Evolutionary conservation across 805 yeast genomes (phyloP).

Genomic region (Groenewaldozyma tartarivorans): DNA sequence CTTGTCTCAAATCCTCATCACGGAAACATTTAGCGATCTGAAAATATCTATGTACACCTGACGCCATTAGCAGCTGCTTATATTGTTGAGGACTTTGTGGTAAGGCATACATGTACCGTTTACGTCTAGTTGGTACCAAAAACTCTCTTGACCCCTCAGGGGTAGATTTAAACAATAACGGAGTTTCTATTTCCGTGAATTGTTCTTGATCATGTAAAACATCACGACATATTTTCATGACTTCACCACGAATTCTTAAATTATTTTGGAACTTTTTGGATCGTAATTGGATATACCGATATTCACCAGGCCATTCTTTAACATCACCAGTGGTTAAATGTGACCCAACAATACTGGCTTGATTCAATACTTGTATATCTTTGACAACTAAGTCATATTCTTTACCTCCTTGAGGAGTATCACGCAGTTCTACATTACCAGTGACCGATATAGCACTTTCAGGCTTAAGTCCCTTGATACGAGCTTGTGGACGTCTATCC

Average conservation of each 20-base stretch:
- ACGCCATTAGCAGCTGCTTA: constrained; percentile 88
- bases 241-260: constrained; percentile 27
- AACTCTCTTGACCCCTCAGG: constrained; percentile 98
- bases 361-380: constrained; percentile 48
- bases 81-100: constrained; percentile 99
- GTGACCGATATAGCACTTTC: constrained; percentile 68
- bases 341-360: constrained; percentile 54
- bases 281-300: constrained; percentile 73
- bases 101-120: constrained; percentile 63
- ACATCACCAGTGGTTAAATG: constrained; percentile 55
- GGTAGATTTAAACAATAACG: constrained; percentile 84
- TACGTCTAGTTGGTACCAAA: constrained; percentile 76
- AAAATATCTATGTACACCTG: constrained; percentile 78
- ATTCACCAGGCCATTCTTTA: constrained; percentile 64
- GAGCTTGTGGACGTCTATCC: constrained; percentile 30
- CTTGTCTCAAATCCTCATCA: constrained; percentile 90
- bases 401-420: constrained; percentile 4
- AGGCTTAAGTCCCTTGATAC: constrained; percentile 41
- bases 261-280: constrained; percentile 24
- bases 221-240: constrained; percentile 28
- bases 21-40: constrained; percentile 93
- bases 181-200: constrained; percentile 87
- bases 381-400: constrained; percentile 45
- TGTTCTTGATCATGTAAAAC: constrained; percentile 28
- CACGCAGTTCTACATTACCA: constrained; percentile 41